Conservation (phyloP, 2,329 filamentous ascomycete genomes). For the Xylaria sp. region DNA sequence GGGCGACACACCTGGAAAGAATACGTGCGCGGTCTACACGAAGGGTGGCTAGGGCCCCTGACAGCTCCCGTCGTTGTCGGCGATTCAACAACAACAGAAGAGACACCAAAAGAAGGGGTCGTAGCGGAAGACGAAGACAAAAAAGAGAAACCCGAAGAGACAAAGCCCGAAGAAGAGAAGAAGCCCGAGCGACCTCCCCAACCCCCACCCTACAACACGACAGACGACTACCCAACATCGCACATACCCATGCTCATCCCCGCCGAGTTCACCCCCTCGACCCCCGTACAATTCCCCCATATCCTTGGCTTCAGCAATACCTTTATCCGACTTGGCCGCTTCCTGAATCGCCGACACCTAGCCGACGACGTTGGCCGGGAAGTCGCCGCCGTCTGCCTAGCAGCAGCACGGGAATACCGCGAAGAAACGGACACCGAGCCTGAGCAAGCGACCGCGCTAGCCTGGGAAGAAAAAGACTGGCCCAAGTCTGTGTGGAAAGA, state of each 20-base stretch:
- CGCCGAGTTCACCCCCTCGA: slow-evolving; percentile 75
- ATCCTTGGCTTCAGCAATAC: slow-evolving; percentile 94
- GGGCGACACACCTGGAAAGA: slow-evolving; percentile 97
- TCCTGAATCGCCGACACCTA: slow-evolving; percentile 84
- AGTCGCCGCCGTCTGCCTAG: slow-evolving; percentile 85
- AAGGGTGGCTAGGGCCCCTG: slow-evolving; percentile 93
- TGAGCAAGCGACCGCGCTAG: slow-evolving; percentile 74
- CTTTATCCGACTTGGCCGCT: slow-evolving; percentile 85
- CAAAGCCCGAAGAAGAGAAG: slow-evolving; percentile 65
- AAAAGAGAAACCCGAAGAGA: slow-evolving; percentile 56
- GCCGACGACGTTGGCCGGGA: slow-evolving; percentile 90
- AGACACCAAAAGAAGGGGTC: slow-evolving; percentile 26
- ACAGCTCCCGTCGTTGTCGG: slow-evolving; percentile 63
- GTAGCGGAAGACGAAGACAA: slow-evolving; percentile 49
- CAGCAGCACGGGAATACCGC: slow-evolving; percentile 63
- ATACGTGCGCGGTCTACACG: slow-evolving; percentile 91
- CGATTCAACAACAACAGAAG: slow-evolving; percentile 34
- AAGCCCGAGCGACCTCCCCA: slow-evolving; percentile 70
- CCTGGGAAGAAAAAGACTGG: slow-evolving; percentile 83
- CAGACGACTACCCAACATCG: slow-evolving; percentile 76
- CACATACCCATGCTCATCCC: slow-evolving; percentile 74
- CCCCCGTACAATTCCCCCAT: slow-evolving; percentile 83
- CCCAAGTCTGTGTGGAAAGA: slow-evolving; percentile 78
- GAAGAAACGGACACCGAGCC: slow-evolving; percentile 62
- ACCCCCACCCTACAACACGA: slow-evolving; percentile 78